Conservation (phyloP, 108 stramenopile genomes). For the Skeletonema grethae region DNA sequence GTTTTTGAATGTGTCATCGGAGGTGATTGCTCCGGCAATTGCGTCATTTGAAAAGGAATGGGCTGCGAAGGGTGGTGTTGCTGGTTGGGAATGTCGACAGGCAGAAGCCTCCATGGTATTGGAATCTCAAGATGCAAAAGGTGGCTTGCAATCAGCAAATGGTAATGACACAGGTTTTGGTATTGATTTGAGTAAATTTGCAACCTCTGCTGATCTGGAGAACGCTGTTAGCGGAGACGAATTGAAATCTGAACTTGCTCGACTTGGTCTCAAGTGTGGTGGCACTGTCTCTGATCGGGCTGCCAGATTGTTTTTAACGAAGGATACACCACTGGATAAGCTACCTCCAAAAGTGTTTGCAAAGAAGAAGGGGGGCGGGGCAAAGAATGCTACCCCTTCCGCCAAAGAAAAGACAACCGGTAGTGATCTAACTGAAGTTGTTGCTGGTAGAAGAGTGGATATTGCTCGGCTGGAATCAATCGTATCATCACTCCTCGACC, state of each 20-base stretch:
- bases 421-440: slow-evolving; percentile 7
- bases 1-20: slow-evolving; percentile 57
- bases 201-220: slow-evolving; percentile 61
- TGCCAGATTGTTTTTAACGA: slow-evolving; percentile 87
- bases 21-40: slow-evolving; percentile 54
- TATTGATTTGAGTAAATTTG: slow-evolving; percentile 68
- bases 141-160: not conserved
- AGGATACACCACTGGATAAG: slow-evolving; percentile 84
- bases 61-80: slow-evolving; percentile 59
- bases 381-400: slow-evolving; percentile 1
- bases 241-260: slow-evolving; percentile 86
- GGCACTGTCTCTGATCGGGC: slow-evolving; percentile 90
- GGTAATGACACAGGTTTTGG: slow-evolving; percentile 12
- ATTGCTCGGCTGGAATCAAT: slow-evolving; percentile 74
- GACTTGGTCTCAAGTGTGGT: slow-evolving; percentile 95
- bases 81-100: slow-evolving; percentile 68
- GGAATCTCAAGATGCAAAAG: not conserved
- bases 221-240: slow-evolving; percentile 77
- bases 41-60: slow-evolving; percentile 61
- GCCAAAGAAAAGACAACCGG: not conserved
- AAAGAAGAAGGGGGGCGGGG: slow-evolving; percentile 40
- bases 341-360: slow-evolving; percentile 82
- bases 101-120: slow-evolving; percentile 63
- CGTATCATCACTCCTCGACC: slow-evolving; percentile 81
- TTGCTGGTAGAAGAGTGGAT: slow-evolving; percentile 68